These are phyloP conservation scores for Colletotrichum sojae DNA, from an alignment of 2,329 filamentous ascomycete species.

Conservation along the genomic window DNA sequence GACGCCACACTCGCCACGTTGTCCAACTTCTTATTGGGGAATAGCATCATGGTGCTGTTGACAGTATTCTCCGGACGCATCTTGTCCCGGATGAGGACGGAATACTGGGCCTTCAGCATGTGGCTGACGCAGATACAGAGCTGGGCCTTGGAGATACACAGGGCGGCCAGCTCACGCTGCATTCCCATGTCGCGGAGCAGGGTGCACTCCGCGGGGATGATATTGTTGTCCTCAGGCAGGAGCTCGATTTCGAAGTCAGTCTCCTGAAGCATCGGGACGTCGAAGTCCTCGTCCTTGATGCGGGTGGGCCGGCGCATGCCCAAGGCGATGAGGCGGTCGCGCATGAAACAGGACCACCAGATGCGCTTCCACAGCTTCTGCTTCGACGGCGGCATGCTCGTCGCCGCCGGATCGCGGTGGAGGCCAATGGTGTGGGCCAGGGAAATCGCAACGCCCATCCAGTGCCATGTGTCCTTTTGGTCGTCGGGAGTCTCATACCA, in stretches of 20 bases:
- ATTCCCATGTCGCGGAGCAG: conserved; percentile 78
- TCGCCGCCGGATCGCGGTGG: conserved; percentile 85
- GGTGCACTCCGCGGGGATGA: conserved; percentile 79
- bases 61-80: conserved; percentile 83
- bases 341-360: conserved; percentile 98
- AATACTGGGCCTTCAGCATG: conserved; percentile 92
- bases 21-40: conserved; percentile 89
- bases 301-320: conserved; percentile 94
- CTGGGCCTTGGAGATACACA: conserved; percentile 94
- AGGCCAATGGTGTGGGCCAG: conserved; percentile 94
- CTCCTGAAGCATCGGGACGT: conserved; percentile 90
- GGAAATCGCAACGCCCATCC: conserved; percentile 97
- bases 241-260: conserved; percentile 85
- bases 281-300: conserved; percentile 93
- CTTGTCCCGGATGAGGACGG: conserved; percentile 87
- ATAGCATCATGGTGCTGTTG: conserved; percentile 86
- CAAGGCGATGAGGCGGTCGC: conserved; percentile 90
- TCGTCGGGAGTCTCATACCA: conserved; percentile 98
- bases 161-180: conserved; percentile 83
- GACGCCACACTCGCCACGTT: conserved; percentile 83
- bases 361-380: conserved; percentile 94
- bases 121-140: conserved; percentile 91
- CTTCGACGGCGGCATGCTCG: conserved; percentile 79
- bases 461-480: conserved; percentile 98
- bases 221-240: conserved; percentile 76